Evolutionary conservation across 1,284 basidiomycete species (phyloP), one percentile per base, ranked within the genome.

Genomic region (Melampsora americana): DNA sequence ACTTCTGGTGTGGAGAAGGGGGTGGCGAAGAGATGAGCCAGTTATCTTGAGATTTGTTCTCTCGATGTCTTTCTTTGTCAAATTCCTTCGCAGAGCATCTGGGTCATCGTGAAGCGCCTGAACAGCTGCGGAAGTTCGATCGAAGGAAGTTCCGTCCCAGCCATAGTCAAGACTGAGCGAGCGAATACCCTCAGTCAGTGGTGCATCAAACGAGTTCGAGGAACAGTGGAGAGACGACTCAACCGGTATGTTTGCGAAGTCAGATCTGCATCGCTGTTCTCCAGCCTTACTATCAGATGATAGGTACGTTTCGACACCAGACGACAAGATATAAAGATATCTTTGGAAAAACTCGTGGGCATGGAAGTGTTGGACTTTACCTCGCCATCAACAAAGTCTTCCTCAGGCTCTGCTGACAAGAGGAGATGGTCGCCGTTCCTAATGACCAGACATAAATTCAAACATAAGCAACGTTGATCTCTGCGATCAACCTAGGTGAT

Each of bases 141-240:
- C 60, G 30, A 28, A 62, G 16, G 30, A 26, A 28, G 60, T 28
- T 9, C 60, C 60, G 30, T 62, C 60, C 60, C 60, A 62, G 18
- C 60, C 60, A 35, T 62, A 62, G 60, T 62, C 60, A 62, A 62
- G 26, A 26, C 60, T 62, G 16, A 53, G 50, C 18, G 9, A 62
- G 23, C 23, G 23, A 28, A 23, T 5, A 5, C 16, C 5, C 28
- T 62, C 30, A 26, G 28, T 26, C 60, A 62, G 6, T 28, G 30
- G 18, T 62, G 16, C 9, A 32, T 62, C 14, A 11, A 7, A 18
- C 18, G 11, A 28, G 18, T 28, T 9, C 16, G 18, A 7, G 60
- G 30, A 28, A 28, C 9, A 1, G 11, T 35, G 28, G 26, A 62
- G 28, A 35, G 5, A n/a, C 28, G 7, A 62, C 16, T 62, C n/a